Evolutionary conservation across 768 basidiomycete genomes (phyloP), one percentile per base, ranked within the genome.

Genomic region (Leccinellum luteum): DNA sequence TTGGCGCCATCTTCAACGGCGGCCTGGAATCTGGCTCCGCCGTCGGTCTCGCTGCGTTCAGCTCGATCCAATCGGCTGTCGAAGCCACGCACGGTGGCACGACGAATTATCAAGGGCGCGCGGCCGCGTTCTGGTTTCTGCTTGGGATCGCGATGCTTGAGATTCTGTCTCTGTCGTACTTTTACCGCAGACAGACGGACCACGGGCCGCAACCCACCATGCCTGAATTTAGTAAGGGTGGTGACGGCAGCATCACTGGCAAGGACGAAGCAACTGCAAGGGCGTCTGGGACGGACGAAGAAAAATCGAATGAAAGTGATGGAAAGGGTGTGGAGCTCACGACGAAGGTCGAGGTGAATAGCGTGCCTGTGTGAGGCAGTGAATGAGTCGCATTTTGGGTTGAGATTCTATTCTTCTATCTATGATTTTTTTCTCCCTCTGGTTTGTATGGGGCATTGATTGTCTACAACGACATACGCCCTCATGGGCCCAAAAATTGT

Each of bases 1-100:
- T 83, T 12, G 81, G 81, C n/a, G 84, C 83, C 17, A 78, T 85
- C 44, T 82, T 82, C 73, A 82, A 81, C 57, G 75, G 77, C n/a
- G 79, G 79, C 14, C 75, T 83, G 4, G 80, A 85, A 65, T 70
- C 81, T 55, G 81, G 82, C 34, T 75, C 75, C 6, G 83, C 84
- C 6, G 70, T 81, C 23, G 81, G 80, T 19, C 68, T 80, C 27
- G 79, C 84, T 14, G 74, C 75, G 25, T 74, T 82, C 27, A 76
- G 69, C 31, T 78, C 80, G n/a, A 82, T 84, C 61, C 68, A 80
- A 69, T 73, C 75, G 5, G 78, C 77, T 35, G 70, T 83, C 28
- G 73, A 79, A 63, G 55, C 57, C 44, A 58, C 51, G 17, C 63
- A 72, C 56, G 76, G 73, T 3, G 74, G 74, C 2, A 49, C 70